These are phyloP conservation scores for Sisymbrium altissimum DNA, from an alignment of 345 rosid genomes.

Conservation along the genomic window DNA sequence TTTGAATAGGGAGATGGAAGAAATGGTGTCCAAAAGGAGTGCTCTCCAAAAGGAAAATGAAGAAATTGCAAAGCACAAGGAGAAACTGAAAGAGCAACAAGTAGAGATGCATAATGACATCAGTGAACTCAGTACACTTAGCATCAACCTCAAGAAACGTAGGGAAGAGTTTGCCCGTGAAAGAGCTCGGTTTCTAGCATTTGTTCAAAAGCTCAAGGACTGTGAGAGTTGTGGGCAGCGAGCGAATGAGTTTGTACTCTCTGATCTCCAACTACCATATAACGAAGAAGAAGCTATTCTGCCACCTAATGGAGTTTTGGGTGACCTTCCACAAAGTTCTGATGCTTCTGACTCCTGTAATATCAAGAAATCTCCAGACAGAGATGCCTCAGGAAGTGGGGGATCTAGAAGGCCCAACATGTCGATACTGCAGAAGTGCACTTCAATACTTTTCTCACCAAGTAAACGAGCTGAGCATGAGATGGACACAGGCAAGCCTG, in stretches of 20 bases:
- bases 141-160: conserved; percentile 60
- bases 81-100: conserved; percentile 58
- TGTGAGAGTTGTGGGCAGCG: conserved; percentile 72
- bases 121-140: conserved; percentile 57
- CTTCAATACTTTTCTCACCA: conserved; percentile 62
- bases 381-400: conserved; percentile 35
- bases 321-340: conserved; percentile 29
- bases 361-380: conserved; percentile 38
- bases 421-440: conserved; percentile 70
- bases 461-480: conserved; percentile 42
- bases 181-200: conserved; percentile 55
- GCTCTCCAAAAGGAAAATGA: conserved; percentile 51
- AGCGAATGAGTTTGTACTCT: conserved; percentile 57
- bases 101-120: conserved; percentile 67
- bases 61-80: conserved; percentile 51
- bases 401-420: conserved; percentile 42
- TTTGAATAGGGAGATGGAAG: conserved; percentile 54
- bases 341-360: conserved; percentile 34
- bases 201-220: conserved; percentile 64
- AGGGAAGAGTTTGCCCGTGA: conserved; percentile 57
- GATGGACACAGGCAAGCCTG: conserved; percentile 29
- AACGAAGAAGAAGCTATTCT: conserved; percentile 38
- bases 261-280: conserved; percentile 57
- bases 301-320: conserved; percentile 37
- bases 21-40: conserved; percentile 44